A percentile compares a stretch with the other conserved stretches of the same genome.
Evolutionary conservation across 164 flowering plant species (phyloP).

Genomic region (Liquidambar formosana): DNA sequence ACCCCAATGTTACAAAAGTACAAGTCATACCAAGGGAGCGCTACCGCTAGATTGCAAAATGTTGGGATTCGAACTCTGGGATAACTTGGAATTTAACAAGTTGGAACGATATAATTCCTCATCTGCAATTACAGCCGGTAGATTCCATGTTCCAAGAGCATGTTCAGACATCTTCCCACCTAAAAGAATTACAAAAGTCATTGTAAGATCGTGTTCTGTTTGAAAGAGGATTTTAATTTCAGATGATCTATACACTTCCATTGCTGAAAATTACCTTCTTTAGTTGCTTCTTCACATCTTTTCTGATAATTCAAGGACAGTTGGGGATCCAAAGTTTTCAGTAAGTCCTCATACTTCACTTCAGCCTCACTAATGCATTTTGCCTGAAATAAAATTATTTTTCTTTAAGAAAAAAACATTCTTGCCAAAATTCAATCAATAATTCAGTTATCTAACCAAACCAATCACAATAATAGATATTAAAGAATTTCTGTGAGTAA

Average conservation of each 20-base stretch:
- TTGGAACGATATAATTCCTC: conserved; percentile 64
- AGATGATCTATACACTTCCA: too few species aligned
- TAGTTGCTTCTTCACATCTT: conserved; percentile 96
- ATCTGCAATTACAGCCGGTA: conserved; percentile 72
- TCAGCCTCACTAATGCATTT: conserved; percentile 78
- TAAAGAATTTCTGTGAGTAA: neutral
- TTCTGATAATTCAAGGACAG: conserved; percentile 54
- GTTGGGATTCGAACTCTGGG: too few species aligned
- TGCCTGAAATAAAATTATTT: conserved; percentile 57
- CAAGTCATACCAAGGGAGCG: too few species aligned
- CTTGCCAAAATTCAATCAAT: neutral
- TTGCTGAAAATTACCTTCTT: conserved; percentile 54
- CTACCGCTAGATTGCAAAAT: too few species aligned
- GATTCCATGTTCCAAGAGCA: conserved; percentile 82
- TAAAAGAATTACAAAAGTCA: conserved; percentile 19
- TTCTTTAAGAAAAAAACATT: too few species aligned
- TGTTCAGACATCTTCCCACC: conserved; percentile 71
- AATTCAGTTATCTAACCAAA: neutral
- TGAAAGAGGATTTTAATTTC: too few species aligned
- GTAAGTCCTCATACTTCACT: conserved; percentile 55
- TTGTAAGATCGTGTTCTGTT: neutral
- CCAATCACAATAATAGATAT: neutral
- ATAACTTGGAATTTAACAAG: conserved; percentile 10
- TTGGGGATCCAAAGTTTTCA: conserved; percentile 61
- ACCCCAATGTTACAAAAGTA: too few species aligned